Percentiles rank a stretch among this genome's conserved stretches.
These are phyloP conservation scores for Boeremia exigua DNA, from an alignment of 2,329 filamentous ascomycete genomes.

Conservation along the genomic window DNA sequence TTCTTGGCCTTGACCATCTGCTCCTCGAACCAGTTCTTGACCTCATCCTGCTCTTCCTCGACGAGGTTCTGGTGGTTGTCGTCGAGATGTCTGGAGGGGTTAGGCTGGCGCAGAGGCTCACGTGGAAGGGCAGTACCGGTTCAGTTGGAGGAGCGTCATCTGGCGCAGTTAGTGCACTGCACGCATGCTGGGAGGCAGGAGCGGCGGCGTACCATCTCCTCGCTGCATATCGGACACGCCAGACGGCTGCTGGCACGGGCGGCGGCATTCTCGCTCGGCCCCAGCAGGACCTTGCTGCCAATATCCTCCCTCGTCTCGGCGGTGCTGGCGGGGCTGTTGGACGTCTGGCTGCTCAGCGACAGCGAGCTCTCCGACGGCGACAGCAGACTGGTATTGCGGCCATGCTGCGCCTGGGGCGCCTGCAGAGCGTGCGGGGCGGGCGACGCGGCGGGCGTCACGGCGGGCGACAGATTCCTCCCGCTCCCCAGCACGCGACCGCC, in stretches of 20 bases:
- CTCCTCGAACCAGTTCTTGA: conserved; percentile 96
- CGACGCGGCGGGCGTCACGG: conserved; percentile 44
- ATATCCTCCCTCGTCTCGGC: conserved; percentile 75
- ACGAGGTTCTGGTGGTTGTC: conserved; percentile 90
- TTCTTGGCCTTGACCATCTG: conserved; percentile 92
- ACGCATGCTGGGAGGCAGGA: conserved; percentile 8
- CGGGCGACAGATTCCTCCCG: conserved; percentile 79
- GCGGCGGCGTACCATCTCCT: conserved; percentile 81
- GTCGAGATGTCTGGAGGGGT: conserved; percentile 71
- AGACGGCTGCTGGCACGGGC: conserved; percentile 70
- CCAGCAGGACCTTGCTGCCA: conserved; percentile 77
- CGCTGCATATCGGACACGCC: conserved; percentile 95
- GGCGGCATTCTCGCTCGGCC: conserved; percentile 58
- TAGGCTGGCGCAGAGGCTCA: conserved; percentile 9
- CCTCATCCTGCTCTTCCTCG: conserved; percentile 87
- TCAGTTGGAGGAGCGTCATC: conserved; percentile 91
- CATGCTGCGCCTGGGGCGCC: conserved; percentile 27
- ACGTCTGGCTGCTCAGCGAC: conserved; percentile 78
- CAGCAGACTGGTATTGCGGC: conserved; percentile 56
- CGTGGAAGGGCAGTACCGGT: conserved; percentile 51
- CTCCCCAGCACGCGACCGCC: conserved; percentile 90
- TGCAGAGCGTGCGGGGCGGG: conserved; percentile 24
- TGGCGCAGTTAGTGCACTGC: conserved; percentile 50
- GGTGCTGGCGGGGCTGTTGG: conserved; percentile 72
- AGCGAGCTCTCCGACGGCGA: conserved; percentile 75